Conservation (phyloP, 495 filamentous ascomycete genomes). For the Xylaria scruposa region DNA sequence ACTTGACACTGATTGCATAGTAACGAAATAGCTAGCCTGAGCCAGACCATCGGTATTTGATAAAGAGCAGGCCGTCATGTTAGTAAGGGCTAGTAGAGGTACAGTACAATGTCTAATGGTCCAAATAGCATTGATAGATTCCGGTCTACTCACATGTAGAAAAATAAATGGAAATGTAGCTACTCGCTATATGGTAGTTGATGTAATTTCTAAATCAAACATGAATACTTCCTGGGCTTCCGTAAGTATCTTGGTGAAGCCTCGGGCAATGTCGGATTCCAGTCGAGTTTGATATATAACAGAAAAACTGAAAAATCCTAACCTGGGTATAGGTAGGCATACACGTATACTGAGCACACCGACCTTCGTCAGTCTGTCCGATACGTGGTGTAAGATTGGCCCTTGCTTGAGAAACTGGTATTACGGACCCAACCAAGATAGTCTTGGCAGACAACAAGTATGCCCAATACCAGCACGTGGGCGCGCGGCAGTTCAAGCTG, state of each 20-base stretch:
- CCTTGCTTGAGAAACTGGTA: background rate
- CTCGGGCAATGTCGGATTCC: background rate
- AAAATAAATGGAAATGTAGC: background rate
- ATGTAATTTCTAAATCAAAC: background rate
- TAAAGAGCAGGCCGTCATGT: too few relatives aligned
- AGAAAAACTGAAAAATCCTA: too few relatives aligned
- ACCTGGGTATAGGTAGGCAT: too few relatives aligned
- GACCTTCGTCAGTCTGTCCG: background rate
- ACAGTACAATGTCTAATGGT: background rate
- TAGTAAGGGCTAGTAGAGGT: constrained; percentile 12
- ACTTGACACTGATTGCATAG: background rate
- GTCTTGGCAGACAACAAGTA: constrained; percentile 8
- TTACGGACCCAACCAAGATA: constrained; percentile 16
- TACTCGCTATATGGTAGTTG: background rate
- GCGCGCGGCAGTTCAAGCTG: constrained; percentile 16
- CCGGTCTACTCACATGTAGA: background rate
- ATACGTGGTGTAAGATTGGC: background rate
- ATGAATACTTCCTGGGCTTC: background rate
- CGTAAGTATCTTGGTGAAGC: background rate
- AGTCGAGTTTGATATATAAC: background rate
- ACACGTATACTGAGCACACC: constrained; percentile 1
- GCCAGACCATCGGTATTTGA: background rate
- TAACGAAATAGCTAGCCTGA: background rate
- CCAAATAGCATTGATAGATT: background rate
- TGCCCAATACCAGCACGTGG: constrained; percentile 17